Percentiles rank a stretch among this genome's conserved stretches.
These are phyloP conservation scores for Camellia sinensis DNA, from an alignment of 148 eudicot species.

Conservation along the genomic window DNA sequence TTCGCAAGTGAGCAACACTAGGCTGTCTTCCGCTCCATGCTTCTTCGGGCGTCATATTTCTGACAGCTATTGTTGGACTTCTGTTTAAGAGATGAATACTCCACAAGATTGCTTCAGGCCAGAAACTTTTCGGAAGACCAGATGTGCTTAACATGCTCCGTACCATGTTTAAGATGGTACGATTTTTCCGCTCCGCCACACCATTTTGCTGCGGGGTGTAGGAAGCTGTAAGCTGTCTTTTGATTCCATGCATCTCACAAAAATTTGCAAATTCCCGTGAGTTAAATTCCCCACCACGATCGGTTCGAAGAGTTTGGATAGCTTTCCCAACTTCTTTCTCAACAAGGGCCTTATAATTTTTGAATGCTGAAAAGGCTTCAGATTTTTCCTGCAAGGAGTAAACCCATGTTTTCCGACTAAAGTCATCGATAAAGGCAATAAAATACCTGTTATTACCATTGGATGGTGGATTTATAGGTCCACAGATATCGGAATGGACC, in stretches of 20 bases:
- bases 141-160: background rate
- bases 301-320: background rate
- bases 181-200: slow-evolving; percentile 14
- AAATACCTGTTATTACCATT: background rate
- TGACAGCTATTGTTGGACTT: background rate
- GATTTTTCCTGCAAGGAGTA: slow-evolving; percentile 1
- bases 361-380: background rate
- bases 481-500: background rate
- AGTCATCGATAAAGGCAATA: slow-evolving; percentile 13
- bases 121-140: slow-evolving; percentile 6
- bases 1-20: slow-evolving; percentile 1
- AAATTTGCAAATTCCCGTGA: background rate
- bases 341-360: slow-evolving; percentile 1
- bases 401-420: slow-evolving; percentile 4
- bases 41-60: slow-evolving; percentile 9
- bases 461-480: background rate
- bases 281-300: slow-evolving; percentile 5
- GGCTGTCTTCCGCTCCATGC: slow-evolving; percentile 10
- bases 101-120: slow-evolving; percentile 6
- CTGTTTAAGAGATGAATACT: slow-evolving; percentile 10
- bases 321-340: background rate
- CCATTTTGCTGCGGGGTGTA: slow-evolving; percentile 13
- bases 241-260: background rate
- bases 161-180: slow-evolving; percentile 1
- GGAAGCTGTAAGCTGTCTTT: background rate